Evolutionary conservation across 805 yeast genomes (phyloP), one percentile per base, ranked within the genome.

Genomic region (Wickerhamiella shivajii): DNA sequence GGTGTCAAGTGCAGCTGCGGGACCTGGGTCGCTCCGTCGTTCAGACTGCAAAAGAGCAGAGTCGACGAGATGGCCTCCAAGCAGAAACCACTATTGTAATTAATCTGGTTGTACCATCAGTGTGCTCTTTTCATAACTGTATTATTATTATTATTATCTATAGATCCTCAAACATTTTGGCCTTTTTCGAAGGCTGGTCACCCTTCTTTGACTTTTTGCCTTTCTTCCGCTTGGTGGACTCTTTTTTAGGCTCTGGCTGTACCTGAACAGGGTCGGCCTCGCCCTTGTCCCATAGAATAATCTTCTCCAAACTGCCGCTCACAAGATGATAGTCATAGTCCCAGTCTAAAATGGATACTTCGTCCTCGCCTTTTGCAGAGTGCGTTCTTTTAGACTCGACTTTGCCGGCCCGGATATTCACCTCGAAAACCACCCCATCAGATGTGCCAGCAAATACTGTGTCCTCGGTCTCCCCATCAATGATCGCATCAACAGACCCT

Each of bases 1-100:
- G 98, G 98, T 0, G 72, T 87, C 2, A 61, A 93, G 46, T 90
- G 98, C 54, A 72, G 90, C 38, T 90, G 98, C 55, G 96, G 96
- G 2, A 72, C 71, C 46, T 90, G 98, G 98, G 75, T 87, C 64
- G 68, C 81, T 7, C 98, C 98, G 0, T 92, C 93, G 1, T 66
- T 90, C 39, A 81, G 79, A 52, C 55, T 90, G 36, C 84, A 75
- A 52, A 62, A 74, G 18, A 77, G 84, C 5, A 79, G 80, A 51
- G 87, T 81, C 4, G 96, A 87, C 51, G 70, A 71, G 39, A 62
- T 73, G 47, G 34, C 38, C 21, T 25, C 23, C 15, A 23, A 25
- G 31, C 29, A 27, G 18, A 37, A 37, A 20, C 37, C 40, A 10
- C 14, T 23, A 15, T 18, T 37, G 15, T 37, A 14, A 16, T 2